Conservation (phyloP, 2,329 filamentous ascomycete species). For the Penicillium occitanis region DNA sequence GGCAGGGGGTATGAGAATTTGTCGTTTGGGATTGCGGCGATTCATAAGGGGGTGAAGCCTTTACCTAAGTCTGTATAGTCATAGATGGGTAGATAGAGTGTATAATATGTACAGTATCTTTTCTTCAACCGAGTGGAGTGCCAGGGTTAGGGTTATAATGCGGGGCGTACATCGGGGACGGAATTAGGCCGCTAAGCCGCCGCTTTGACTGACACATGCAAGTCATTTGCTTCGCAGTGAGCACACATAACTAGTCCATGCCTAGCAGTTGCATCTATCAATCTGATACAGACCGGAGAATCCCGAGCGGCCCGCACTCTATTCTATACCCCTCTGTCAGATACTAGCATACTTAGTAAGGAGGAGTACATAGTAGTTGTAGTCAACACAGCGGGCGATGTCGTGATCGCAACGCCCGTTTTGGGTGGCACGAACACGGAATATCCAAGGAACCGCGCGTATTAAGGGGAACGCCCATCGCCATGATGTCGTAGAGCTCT, state of each 20-base stretch:
- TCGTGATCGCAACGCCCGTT: conserved; percentile 11
- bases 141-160: neutral
- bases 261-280: neutral
- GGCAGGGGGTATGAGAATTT: conserved; percentile 85
- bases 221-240: neutral
- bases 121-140: neutral
- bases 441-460: neutral
- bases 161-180: neutral
- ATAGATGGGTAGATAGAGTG: neutral
- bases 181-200: neutral
- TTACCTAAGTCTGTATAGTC: neutral
- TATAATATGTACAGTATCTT: conserved; percentile 2
- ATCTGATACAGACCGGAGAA: neutral
- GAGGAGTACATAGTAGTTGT: neutral
- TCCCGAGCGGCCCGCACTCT: neutral
- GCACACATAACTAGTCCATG: too few relatives aligned
- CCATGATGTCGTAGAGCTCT: neutral
- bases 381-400: conserved; percentile 6
- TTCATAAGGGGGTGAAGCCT: conserved; percentile 95
- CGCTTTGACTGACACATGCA: neutral
- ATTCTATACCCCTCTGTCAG: neutral
- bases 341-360: neutral
- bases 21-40: conserved; percentile 88
- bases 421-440: neutral
- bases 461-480: neutral